Evolutionary conservation across 495 filamentous ascomycete genomes (phyloP).

Genomic region (Penicillium lagena): DNA sequence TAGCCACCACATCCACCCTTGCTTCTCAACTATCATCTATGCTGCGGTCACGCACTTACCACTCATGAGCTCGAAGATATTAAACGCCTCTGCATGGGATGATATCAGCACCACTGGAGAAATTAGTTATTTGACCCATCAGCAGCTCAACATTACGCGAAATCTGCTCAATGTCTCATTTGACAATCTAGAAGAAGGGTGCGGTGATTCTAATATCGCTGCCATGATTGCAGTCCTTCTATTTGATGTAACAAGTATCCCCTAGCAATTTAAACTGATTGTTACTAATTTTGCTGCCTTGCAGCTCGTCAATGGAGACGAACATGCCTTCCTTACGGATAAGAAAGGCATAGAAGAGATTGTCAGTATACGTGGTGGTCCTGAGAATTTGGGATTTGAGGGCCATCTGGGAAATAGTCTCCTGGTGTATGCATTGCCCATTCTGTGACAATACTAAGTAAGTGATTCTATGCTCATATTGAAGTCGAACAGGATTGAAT

Average conservation of each 20-base stretch:
- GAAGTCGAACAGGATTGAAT: conserved; percentile 2
- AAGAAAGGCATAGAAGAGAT: neutral
- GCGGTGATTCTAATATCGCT: conserved; percentile 3
- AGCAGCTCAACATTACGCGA: conserved; percentile 7
- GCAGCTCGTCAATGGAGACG: conserved; percentile 8
- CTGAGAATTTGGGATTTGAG: conserved; percentile 7
- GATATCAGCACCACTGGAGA: conserved; percentile 5
- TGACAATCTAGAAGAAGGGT: neutral
- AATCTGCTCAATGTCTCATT: conserved; percentile 1
- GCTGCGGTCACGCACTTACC: conserved; percentile 4
- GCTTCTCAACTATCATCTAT: conserved; percentile 5
- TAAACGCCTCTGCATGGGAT: conserved; percentile 16
- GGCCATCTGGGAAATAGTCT: conserved; percentile 6
- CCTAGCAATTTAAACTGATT: neutral
- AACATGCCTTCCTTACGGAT: conserved; percentile 2
- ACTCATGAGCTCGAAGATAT: conserved; percentile 15
- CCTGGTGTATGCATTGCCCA: conserved; percentile 1
- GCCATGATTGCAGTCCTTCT: conserved; percentile 7
- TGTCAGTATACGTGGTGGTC: conserved; percentile 1
- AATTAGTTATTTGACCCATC: conserved; percentile 6
- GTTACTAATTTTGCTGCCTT: neutral
- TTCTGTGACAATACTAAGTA: neutral
- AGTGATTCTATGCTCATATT: neutral
- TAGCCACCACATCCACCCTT: conserved; percentile 11
- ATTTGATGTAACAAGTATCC: conserved; percentile 7